phyloP scores from a whole-genome alignment of 352 stramenopile genomes.

The Globisporangium viniferum region DNA sequence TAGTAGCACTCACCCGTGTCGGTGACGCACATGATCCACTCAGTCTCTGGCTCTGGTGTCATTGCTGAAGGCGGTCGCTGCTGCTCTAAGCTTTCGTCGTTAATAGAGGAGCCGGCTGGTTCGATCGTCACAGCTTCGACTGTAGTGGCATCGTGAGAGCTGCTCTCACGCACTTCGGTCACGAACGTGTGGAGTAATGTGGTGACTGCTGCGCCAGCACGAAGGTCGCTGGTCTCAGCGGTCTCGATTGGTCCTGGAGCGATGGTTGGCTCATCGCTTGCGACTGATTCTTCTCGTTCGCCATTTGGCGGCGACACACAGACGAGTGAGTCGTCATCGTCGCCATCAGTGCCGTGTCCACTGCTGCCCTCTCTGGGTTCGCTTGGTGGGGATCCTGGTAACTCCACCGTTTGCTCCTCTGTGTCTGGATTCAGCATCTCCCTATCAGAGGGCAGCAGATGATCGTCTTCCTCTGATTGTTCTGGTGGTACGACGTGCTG shows the following conservation, averaged over 20 bases:
- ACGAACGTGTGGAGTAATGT: background rate
- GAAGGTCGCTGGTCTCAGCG: no score
- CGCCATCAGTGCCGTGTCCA: background rate
- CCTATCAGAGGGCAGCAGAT: background rate
- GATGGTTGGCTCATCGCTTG: background rate
- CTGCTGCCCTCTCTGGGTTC: background rate
- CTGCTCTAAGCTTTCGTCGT: background rate
- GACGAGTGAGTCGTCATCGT: background rate
- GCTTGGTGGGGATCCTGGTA: background rate
- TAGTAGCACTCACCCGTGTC: conserved; percentile 66
- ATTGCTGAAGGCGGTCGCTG: no score
- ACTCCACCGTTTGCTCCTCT: background rate
- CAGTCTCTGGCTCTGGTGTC: conserved; percentile 6
- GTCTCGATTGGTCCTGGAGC: background rate
- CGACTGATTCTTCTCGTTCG: background rate
- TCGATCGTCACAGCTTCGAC: background rate
- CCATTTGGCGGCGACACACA: background rate
- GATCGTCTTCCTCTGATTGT: no score
- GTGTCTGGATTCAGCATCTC: background rate
- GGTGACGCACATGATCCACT: conserved; percentile 42
- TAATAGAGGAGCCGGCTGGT: background rate
- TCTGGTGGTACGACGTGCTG: no score
- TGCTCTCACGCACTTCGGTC: conserved; percentile 4
- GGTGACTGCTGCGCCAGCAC: no score
- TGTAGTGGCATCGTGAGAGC: background rate